phyloP scores from a whole-genome alignment of 176 grass and related monocot genomes.

The Tuctoria greenei region DNA sequence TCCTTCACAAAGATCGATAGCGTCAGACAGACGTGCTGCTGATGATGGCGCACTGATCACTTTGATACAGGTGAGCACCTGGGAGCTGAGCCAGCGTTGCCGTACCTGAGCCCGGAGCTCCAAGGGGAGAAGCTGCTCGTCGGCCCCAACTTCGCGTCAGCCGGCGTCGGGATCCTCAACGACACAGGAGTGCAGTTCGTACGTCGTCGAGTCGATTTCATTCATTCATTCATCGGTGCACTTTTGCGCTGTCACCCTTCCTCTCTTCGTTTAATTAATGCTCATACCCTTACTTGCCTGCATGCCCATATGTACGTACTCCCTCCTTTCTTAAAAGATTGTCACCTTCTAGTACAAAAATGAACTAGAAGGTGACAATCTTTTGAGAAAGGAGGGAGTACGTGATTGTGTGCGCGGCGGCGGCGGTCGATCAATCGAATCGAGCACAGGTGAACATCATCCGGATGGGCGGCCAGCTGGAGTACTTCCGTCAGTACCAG shows the following conservation, averaged over 20 bases:
- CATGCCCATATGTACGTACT: no score
- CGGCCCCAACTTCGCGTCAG: conserved; percentile 96
- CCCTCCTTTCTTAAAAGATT: no score
- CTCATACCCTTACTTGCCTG: no score
- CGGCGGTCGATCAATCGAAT: neutral
- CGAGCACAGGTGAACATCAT: conserved; percentile 91
- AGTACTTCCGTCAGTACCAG: conserved; percentile 81
- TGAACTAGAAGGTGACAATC: no score
- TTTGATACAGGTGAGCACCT: conserved; percentile 69
- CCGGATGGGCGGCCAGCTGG: conserved; percentile 71
- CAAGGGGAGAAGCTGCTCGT: conserved; percentile 72
- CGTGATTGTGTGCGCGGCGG: neutral
- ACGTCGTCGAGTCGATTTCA: conserved; percentile 10
- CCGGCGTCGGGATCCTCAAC: conserved; percentile 89
- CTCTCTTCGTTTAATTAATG: no score
- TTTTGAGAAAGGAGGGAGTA: no score
- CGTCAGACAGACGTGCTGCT: neutral
- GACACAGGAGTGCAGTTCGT: conserved; percentile 94
- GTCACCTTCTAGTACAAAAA: no score
- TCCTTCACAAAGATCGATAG: neutral
- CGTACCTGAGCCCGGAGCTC: conserved; percentile 84
- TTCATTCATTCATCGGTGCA: neutral
- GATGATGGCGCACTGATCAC: neutral
- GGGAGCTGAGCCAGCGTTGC: conserved; percentile 54
- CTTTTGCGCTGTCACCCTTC: neutral